Evolutionary conservation across 352 stramenopile species (phyloP).

Genomic region (Globisporangium perplexum): DNA sequence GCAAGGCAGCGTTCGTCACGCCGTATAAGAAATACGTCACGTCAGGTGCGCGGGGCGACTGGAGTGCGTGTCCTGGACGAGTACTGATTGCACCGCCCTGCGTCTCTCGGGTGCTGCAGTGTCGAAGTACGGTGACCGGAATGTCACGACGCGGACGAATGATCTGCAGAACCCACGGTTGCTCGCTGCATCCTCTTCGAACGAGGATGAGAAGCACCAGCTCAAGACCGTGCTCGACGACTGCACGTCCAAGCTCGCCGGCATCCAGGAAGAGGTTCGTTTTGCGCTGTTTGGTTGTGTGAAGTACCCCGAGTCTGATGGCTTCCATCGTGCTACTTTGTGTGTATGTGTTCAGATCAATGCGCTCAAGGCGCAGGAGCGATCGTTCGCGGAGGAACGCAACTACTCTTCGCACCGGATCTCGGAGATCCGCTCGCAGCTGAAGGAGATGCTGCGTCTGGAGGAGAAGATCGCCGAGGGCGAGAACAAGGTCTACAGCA

Average conservation of each 20-base stretch:
- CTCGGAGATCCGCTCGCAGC: conserved; percentile 60
- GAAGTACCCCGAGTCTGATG: not conserved
- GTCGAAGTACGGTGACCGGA: conserved; percentile 79
- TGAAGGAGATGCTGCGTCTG: conserved; percentile 63
- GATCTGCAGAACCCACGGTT: conserved; percentile 66
- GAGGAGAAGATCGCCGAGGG: conserved; percentile 70
- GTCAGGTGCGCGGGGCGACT: conserved; percentile 28
- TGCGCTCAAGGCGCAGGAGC: conserved; percentile 59
- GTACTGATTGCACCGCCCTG: not conserved
- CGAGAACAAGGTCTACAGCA: conserved; percentile 63
- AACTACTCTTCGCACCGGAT: conserved; percentile 52
- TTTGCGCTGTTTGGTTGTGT: not conserved
- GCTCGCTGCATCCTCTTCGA: conserved; percentile 65
- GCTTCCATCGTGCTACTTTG: not conserved
- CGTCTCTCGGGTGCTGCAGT: conserved; percentile 21
- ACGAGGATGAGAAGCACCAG: conserved; percentile 66
- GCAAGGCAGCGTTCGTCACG: conserved; percentile 74
- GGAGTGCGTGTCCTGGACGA: not conserved
- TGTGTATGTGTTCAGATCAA: too few relatives aligned
- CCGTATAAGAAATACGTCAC: conserved; percentile 86
- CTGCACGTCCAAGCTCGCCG: conserved; percentile 21
- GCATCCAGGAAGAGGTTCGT: conserved; percentile 52
- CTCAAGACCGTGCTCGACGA: conserved; percentile 52
- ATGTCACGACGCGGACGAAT: conserved; percentile 82
- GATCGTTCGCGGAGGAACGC: conserved; percentile 49